phyloP scores from a whole-genome alignment of 192 early-diverging fungal genomes.

The Coemansia biformis region DNA sequence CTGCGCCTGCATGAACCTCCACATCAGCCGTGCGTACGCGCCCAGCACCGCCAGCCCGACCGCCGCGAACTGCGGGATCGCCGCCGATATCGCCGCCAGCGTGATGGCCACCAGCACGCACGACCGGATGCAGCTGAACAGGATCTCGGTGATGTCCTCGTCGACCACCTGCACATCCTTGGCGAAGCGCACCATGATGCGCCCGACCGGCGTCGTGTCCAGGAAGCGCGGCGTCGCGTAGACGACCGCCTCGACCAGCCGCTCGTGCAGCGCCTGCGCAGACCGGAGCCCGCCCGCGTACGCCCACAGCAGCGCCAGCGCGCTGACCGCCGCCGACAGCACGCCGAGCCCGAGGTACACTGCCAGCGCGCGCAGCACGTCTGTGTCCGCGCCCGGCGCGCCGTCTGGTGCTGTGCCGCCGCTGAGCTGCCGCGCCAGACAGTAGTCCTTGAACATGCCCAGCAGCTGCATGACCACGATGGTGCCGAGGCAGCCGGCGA shows the following conservation, averaged over 20 bases:
- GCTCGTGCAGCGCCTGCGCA: slow-evolving; percentile 52
- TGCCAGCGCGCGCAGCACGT: too few relatives aligned
- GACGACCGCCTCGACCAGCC: slow-evolving; percentile 56
- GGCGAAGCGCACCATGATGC: slow-evolving; percentile 75
- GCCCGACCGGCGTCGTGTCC: slow-evolving; percentile 74
- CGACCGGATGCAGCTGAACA: slow-evolving; percentile 51
- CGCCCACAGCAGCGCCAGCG: slow-evolving; percentile 13
- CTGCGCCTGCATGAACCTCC: too few relatives aligned
- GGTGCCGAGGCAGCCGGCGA: slow-evolving; percentile 47
- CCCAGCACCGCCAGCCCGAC: too few relatives aligned
- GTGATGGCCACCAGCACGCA: slow-evolving; percentile 53
- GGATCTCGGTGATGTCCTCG: slow-evolving; percentile 55
- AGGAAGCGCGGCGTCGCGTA: slow-evolving; percentile 76
- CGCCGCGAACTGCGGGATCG: too few relatives aligned
- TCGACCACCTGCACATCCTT: slow-evolving; percentile 79
- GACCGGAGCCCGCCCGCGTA: slow-evolving; percentile 26
- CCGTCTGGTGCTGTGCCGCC: slow-evolving; percentile 28
- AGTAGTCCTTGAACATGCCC: slow-evolving; percentile 57
- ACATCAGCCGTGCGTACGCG: too few relatives aligned
- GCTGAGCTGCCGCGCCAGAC: slow-evolving; percentile 23
- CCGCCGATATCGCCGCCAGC: too few relatives aligned
- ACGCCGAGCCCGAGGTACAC: slow-evolving; percentile 16
- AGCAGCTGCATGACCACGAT: slow-evolving; percentile 49
- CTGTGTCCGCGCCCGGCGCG: slow-evolving; percentile 1
- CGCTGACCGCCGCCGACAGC: slow-evolving; percentile 8